These are phyloP conservation scores for Parsonsia alboflavescens DNA, from an alignment of 257 asterid species.

Conservation along the genomic window DNA sequence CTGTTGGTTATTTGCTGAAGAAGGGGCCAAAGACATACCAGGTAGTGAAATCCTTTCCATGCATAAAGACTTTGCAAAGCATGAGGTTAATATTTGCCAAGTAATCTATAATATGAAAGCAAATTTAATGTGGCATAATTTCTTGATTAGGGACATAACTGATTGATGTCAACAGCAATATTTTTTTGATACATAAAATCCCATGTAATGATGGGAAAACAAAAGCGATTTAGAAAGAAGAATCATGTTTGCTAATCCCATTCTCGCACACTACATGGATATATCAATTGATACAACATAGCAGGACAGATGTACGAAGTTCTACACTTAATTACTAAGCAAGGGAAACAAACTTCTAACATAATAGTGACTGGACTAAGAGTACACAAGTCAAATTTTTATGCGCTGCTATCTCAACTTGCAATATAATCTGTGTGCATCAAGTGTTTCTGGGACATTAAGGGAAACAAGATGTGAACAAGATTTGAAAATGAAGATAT, in stretches of 20 bases:
- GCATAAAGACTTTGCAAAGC: background rate
- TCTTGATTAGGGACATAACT: background rate
- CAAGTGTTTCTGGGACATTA: background rate
- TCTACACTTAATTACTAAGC: background rate
- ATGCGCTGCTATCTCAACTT: background rate
- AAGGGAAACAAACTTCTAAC: background rate
- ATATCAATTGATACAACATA: background rate
- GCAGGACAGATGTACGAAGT: background rate
- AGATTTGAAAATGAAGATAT: background rate
- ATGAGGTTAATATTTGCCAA: background rate
- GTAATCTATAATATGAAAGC: background rate
- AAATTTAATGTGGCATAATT: background rate
- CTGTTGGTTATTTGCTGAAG: conserved; percentile 81
- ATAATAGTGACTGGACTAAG: background rate
- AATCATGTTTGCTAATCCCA: background rate
- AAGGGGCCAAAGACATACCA: conserved; percentile 90
- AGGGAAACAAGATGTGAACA: too few species aligned
- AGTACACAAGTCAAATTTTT: background rate
- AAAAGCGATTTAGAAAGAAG: background rate
- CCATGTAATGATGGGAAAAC: background rate
- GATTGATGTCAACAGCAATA: background rate
- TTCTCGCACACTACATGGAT: background rate
- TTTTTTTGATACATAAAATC: background rate
- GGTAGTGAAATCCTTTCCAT: conserved; percentile 32
- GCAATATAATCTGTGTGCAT: background rate